These are phyloP conservation scores for Trichocomaceae sp. DNA, from an alignment of 2,329 filamentous ascomycete genomes.

Conservation along the genomic window DNA sequence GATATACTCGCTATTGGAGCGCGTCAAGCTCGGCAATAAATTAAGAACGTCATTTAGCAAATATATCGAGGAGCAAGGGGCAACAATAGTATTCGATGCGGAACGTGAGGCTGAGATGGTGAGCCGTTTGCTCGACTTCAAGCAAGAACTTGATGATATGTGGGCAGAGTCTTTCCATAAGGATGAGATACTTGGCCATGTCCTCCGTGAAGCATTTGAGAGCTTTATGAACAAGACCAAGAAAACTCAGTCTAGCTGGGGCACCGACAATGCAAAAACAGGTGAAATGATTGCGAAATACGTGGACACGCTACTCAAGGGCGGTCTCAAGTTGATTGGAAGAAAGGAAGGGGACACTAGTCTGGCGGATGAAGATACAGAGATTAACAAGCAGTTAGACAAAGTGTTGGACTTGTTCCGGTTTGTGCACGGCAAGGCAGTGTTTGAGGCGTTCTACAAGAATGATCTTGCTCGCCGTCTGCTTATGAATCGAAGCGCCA, in stretches of 20 bases:
- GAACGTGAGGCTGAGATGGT: slow-evolving; percentile 80
- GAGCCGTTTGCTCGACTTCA: slow-evolving; percentile 69
- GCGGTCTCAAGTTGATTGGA: slow-evolving; percentile 66
- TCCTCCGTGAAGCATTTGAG: slow-evolving; percentile 77
- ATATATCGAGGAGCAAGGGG: slow-evolving; percentile 72
- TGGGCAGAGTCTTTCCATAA: slow-evolving; percentile 69
- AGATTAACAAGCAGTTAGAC: slow-evolving; percentile 86
- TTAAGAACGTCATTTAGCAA: slow-evolving; percentile 67
- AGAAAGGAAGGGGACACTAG: slow-evolving; percentile 45
- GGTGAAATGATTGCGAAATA: slow-evolving; percentile 99
- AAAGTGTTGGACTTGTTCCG: slow-evolving; percentile 91
- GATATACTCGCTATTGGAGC: slow-evolving; percentile 69
- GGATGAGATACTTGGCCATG: slow-evolving; percentile 69
- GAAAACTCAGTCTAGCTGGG: slow-evolving; percentile 64
- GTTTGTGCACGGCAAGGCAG: slow-evolving; percentile 93
- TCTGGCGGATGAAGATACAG: slow-evolving; percentile 79
- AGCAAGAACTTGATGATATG: slow-evolving; percentile 69
- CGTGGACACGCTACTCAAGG: slow-evolving; percentile 79
- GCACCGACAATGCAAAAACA: slow-evolving; percentile 82
- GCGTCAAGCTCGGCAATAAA: slow-evolving; percentile 62
- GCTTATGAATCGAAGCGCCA: slow-evolving; percentile 86
- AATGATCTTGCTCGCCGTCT: slow-evolving; percentile 86
- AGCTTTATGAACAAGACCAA: slow-evolving; percentile 85
- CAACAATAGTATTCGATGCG: slow-evolving; percentile 71
- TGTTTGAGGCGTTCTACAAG: slow-evolving; percentile 99